phyloP scores from a whole-genome alignment of 306 rosid genomes.

The Gynostemma pentaphyllum region DNA sequence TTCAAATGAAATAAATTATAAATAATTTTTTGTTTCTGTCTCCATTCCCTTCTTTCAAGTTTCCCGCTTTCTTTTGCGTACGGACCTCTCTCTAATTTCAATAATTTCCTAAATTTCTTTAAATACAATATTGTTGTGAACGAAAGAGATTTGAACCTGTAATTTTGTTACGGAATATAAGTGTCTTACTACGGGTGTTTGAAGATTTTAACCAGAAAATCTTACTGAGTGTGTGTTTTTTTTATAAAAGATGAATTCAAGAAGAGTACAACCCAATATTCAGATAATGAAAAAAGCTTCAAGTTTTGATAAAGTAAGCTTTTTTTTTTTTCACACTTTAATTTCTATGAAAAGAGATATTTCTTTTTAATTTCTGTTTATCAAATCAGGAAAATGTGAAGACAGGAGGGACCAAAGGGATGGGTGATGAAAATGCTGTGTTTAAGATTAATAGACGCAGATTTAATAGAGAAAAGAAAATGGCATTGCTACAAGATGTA shows the following conservation, averaged over 20 bases:
- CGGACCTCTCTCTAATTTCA: slow-evolving; percentile 9
- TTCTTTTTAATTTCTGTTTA: not conserved
- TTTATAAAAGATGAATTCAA: slow-evolving; percentile 35
- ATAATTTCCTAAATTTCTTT: too few species aligned
- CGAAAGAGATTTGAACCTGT: too few species aligned
- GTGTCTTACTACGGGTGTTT: too few species aligned
- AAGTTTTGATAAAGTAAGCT: slow-evolving; percentile 33
- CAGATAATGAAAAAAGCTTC: slow-evolving; percentile 41
- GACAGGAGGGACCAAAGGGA: not conserved
- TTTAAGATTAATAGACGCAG: slow-evolving; percentile 22
- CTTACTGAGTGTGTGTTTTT: not conserved
- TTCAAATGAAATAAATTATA: slow-evolving; percentile 10
- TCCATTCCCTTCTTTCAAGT: slow-evolving; percentile 22
- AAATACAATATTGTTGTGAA: too few species aligned
- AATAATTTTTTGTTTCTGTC: slow-evolving; percentile 19
- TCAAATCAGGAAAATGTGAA: not conserved
- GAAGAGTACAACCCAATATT: slow-evolving; percentile 40
- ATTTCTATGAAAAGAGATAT: not conserved
- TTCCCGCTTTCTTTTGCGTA: slow-evolving; percentile 39
- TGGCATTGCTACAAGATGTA: slow-evolving; percentile 76
- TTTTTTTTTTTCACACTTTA: not conserved
- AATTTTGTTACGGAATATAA: too few species aligned
- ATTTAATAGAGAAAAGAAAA: slow-evolving; percentile 65
- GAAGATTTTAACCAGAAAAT: too few species aligned
- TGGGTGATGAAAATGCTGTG: not conserved